phyloP scores from a whole-genome alignment of 2,329 filamentous ascomycete species.

The Colletotrichum ledebouriae region DNA sequence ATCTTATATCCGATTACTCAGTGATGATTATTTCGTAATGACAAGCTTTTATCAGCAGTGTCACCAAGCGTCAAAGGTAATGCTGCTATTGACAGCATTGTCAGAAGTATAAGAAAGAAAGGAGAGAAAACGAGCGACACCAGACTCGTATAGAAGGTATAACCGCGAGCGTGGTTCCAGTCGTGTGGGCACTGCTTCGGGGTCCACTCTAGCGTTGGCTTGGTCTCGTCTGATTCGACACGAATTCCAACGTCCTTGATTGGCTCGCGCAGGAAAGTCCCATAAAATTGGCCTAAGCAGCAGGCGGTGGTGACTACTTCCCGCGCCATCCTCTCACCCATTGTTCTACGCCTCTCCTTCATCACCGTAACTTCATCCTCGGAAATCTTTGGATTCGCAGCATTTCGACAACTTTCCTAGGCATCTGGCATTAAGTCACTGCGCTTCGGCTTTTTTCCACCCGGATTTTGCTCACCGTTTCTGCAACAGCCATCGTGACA shows the following conservation, averaged over 20 bases:
- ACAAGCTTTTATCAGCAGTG: neutral
- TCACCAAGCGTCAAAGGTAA: neutral
- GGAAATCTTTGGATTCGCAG: slow-evolving; percentile 10
- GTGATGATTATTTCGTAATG: too few species aligned
- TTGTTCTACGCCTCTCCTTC: slow-evolving; percentile 11
- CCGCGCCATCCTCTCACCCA: slow-evolving; percentile 32
- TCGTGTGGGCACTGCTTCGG: slow-evolving; percentile 17
- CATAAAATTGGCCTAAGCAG: slow-evolving; percentile 34
- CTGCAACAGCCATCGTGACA: slow-evolving; percentile 12
- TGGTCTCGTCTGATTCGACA: slow-evolving; percentile 39
- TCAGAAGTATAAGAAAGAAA: neutral
- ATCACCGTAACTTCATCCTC: neutral
- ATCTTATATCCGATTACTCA: too few species aligned
- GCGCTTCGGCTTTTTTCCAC: neutral
- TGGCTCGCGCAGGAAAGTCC: neutral
- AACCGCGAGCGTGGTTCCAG: slow-evolving; percentile 16
- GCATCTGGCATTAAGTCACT: neutral
- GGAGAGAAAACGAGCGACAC: neutral
- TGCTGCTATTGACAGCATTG: neutral
- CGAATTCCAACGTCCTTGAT: slow-evolving; percentile 17
- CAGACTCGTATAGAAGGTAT: slow-evolving; percentile 25
- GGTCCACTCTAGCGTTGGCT: slow-evolving; percentile 20
- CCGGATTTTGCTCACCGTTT: neutral
- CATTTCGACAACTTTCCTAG: neutral
- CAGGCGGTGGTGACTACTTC: slow-evolving; percentile 40